A percentile compares a stretch with the other conserved stretches of the same genome.
phyloP scores from a whole-genome alignment of 2,329 filamentous ascomycete genomes.

The Ophiostoma ips region DNA sequence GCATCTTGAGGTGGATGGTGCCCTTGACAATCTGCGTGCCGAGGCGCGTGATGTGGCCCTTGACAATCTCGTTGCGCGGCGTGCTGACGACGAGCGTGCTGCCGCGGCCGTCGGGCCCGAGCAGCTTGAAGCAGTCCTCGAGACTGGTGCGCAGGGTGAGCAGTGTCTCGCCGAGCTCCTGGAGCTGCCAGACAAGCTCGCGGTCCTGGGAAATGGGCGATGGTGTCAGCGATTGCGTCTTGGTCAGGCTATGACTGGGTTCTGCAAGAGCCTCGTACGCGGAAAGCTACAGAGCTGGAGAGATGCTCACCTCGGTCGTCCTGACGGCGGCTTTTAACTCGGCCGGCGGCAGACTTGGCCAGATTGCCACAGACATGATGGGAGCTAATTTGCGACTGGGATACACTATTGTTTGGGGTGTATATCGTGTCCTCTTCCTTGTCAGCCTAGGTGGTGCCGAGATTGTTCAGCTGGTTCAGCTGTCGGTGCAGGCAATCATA shows the following conservation, averaged over 20 bases:
- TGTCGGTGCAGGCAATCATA: neutral
- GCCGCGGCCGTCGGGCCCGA: constrained; percentile 28
- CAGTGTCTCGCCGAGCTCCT: constrained; percentile 34
- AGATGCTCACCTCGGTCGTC: constrained; percentile 33
- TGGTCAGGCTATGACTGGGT: neutral
- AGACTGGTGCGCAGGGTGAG: constrained; percentile 49
- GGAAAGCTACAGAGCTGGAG: neutral
- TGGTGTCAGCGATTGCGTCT: constrained; percentile 16
- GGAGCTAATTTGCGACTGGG: no score
- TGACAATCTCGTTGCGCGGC: constrained; percentile 73
- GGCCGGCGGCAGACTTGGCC: constrained; percentile 37
- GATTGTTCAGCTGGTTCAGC: neutral
- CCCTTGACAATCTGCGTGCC: constrained; percentile 88
- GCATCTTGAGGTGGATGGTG: constrained; percentile 62
- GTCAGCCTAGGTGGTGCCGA: no score
- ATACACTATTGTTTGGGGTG: neutral
- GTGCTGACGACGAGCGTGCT: constrained; percentile 85
- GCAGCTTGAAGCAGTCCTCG: constrained; percentile 75
- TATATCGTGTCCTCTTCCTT: no score
- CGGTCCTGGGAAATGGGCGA: constrained; percentile 26
- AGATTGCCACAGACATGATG: constrained; percentile 44
- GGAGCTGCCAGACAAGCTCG: constrained; percentile 41
- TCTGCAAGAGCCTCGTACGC: neutral
- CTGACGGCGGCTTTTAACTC: constrained; percentile 37
- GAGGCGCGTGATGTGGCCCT: constrained; percentile 80